Base-by-base conservation (phyloP, 148 eudicot genomes). In the Vaccinium corymbosum region DNA sequence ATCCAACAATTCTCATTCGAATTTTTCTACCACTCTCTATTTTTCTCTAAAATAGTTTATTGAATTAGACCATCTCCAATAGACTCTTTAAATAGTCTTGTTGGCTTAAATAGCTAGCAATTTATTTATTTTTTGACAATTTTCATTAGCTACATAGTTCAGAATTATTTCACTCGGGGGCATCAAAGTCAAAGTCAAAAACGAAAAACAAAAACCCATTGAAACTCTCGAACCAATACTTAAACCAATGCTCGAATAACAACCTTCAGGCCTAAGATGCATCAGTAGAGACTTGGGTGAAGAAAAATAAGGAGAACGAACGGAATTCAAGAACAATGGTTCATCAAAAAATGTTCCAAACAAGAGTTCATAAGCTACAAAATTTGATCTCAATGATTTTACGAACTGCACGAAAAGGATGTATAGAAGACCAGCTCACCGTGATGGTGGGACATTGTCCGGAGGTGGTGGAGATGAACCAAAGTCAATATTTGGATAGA, bases 401-500 rank as follows among this genome's bases (percentile, higher is more conserved):
- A 62, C 8, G 12, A 20, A 62, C 68, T 8, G 25, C 29, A 11
- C 6, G 9, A 62, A 62, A 62, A 62, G 4, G 68, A 62, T 20
- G 10, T 62, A 25, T n/a, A n/a, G n/a, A 62, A n/a, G n/a, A 62
- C 29, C 68, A 62, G 27, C 27, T 62, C 68, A 62, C 68, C 0
- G 27, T 62, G 68, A 62, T 9, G 29, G 68, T 62, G 73, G 61
- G 56, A 61, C 83, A 38, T 90, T 91, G 38, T 70, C 86, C n/a
- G 91, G 87, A 59, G 93, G 88, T 17, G 82, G 81, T 66, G 85
- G 89, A 50, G 97, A 89, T 48, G 91, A 82, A 10, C 91, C 85
- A 61, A 88, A 88, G 76, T 89, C 89, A 22, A 88, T 93, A 89
- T 84, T 82, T 70, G 98, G 98, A 82, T 80, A 94, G 38, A 94